Evolutionary conservation across 352 stramenopile genomes (phyloP).

Genomic region (Phytophthora aleatoria): DNA sequence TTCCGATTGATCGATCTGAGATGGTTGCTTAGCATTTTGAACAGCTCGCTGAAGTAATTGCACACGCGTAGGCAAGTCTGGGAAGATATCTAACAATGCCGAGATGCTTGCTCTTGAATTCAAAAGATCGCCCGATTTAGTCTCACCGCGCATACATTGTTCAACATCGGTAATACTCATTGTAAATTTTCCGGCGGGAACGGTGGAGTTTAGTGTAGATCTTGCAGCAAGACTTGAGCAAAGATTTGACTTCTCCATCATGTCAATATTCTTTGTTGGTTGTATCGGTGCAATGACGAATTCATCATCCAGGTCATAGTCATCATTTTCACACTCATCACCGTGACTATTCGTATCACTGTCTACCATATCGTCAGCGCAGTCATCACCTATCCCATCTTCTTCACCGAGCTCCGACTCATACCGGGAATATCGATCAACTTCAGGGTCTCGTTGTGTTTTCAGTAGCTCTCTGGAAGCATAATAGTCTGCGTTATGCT

Average conservation of each 20-base stretch:
- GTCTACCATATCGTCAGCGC: neutral
- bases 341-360: neutral
- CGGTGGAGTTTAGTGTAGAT: neutral
- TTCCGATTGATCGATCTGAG: neutral
- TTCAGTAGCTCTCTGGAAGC: neutral
- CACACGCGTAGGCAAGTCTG: neutral
- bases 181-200: neutral
- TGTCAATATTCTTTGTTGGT: neutral
- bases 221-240: neutral
- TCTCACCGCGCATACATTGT: neutral
- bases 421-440: neutral
- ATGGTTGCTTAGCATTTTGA: neutral
- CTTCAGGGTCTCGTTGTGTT: neutral
- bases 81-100: neutral
- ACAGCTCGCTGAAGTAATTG: neutral
- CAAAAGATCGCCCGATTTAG: neutral
- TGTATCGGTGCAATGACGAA: neutral
- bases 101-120: neutral
- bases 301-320: neutral
- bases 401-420: neutral
- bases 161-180: neutral
- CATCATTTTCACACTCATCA: neutral
- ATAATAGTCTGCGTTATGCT: neutral
- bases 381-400: neutral
- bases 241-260: constrained; percentile 1